phyloP scores from a whole-genome alignment of 2,329 filamentous ascomycete genomes.

The Sporothrix brunneoviolacea region DNA sequence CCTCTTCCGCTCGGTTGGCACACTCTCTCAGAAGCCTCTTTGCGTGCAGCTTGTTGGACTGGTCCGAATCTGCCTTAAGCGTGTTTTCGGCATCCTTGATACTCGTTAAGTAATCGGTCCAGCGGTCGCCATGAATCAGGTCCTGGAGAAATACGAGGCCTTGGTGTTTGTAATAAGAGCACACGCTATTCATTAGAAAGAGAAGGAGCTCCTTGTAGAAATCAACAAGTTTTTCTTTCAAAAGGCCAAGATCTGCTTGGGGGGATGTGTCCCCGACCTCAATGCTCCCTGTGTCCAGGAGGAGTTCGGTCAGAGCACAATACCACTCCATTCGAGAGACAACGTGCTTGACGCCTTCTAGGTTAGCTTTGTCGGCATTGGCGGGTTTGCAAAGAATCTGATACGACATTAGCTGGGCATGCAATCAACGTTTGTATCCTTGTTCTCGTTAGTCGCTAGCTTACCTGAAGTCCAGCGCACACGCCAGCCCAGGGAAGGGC shows the following conservation, averaged over 20 bases:
- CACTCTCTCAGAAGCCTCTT: neutral
- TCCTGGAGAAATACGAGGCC: conserved; percentile 24
- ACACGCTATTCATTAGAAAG: conserved; percentile 36
- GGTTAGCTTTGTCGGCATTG: conserved; percentile 24
- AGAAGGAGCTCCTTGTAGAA: conserved; percentile 34
- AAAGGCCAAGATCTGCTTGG: conserved; percentile 15
- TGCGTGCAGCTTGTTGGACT: neutral
- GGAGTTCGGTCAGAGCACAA: conserved; percentile 24
- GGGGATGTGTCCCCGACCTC: conserved; percentile 1
- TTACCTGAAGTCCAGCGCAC: conserved; percentile 29
- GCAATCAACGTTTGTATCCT: conserved; percentile 11
- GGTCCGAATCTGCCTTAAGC: neutral
- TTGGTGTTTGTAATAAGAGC: conserved; percentile 28
- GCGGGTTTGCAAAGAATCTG: conserved; percentile 28
- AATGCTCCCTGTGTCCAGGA: conserved; percentile 21
- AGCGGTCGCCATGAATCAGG: conserved; percentile 29
- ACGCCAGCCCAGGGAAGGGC: conserved; percentile 32
- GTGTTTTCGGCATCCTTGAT: conserved; percentile 26
- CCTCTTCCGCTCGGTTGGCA: neutral
- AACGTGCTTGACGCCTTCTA: conserved; percentile 29
- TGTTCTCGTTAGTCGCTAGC: neutral
- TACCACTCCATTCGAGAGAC: conserved; percentile 34
- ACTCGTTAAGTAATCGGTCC: conserved; percentile 25
- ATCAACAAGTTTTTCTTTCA: conserved; percentile 24
- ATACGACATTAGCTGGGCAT: neutral